Percentiles rank a stretch among this genome's conserved stretches.
These are phyloP conservation scores for Echeveria elegans DNA, from an alignment of 164 flowering plant genomes.

Conservation along the genomic window DNA sequence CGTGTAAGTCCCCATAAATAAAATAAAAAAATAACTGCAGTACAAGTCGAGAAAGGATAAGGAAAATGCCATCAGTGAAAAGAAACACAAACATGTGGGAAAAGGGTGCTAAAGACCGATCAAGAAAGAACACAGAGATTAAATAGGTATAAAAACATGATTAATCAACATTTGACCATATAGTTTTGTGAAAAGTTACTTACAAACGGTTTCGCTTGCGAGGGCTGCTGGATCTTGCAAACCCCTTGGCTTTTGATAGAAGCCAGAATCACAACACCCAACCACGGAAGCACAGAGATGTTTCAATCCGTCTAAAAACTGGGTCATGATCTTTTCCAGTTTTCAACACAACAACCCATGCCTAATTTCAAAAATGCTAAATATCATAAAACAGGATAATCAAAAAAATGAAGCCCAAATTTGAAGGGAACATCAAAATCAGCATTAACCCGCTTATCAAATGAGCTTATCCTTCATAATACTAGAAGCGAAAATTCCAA, in stretches of 20 bases:
- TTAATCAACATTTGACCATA: neutral
- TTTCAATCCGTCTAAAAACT: conserved; percentile 62
- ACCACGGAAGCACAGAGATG: conserved; percentile 36
- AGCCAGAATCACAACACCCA: conserved; percentile 45
- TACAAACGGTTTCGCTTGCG: conserved; percentile 71
- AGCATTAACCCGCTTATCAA: too few relatives aligned
- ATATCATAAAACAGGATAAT: neutral
- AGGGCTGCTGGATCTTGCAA: conserved; percentile 57
- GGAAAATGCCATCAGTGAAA: conserved; percentile 1
- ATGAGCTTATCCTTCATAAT: too few relatives aligned
- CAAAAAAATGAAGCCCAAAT: neutral
- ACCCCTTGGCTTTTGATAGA: conserved; percentile 38
- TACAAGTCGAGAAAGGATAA: neutral
- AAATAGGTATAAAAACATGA: neutral
- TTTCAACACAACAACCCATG: conserved; percentile 49
- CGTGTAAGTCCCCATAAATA: too few relatives aligned
- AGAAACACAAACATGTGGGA: neutral
- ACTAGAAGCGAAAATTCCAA: too few relatives aligned
- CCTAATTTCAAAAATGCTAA: conserved; percentile 18
- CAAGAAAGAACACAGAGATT: neutral
- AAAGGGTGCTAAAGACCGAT: neutral
- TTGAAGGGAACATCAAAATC: neutral
- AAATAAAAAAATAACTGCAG: too few relatives aligned
- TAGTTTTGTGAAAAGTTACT: conserved; percentile 16
- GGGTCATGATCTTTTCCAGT: conserved; percentile 47